Evolutionary conservation across 1,284 basidiomycete genomes (phyloP), one percentile per base, ranked within the genome.

Genomic region (Melampsora larici-populina): DNA sequence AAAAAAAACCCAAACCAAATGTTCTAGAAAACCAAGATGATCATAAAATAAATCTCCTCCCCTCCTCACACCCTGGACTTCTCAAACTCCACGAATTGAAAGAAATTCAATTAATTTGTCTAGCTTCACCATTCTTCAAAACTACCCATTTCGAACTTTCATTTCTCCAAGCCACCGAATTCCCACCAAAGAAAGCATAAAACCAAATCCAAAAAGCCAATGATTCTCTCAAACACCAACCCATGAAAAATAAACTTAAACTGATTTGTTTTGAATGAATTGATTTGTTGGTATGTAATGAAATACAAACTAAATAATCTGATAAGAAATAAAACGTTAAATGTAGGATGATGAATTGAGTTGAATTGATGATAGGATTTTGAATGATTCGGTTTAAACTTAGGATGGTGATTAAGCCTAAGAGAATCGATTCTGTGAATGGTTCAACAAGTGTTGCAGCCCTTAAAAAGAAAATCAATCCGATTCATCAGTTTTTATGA

Each of bases 181-280:
- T 88, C 26, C 94, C 93, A 66, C 89, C 84, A 78, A 97, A 89
- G 24, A 55, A 55, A 5, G 92, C 94, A 78, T 90, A 86, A 3
- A 90, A 70, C 89, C 90, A 97, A 79, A 97, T 92, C 0, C 94
- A 94, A 18, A 97, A 85, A 0, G 94, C 90, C 74, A 94, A 83
- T 24, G 89, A 49, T 84, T 97, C 94, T 68, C 94, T 87, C 11
- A 87, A 85, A 17, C 86, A 82, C 93, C 93, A 97, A 7, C 92
- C 92, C 26, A 85, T 81, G 62, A 93, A 81, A 83, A 96, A 97
- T 18, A 81, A 77, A 43, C 78, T 67, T 1, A 64, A 70, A 40
- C 33, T 63, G 24, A 77, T 13, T 26, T 64, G 36, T 36, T 36
- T 36, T 36, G 3, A 3, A 36, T 36, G 36, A 36, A 36, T 36